Base-by-base conservation (phyloP, 805 yeast genomes). In the Candida krabiensis region DNA sequence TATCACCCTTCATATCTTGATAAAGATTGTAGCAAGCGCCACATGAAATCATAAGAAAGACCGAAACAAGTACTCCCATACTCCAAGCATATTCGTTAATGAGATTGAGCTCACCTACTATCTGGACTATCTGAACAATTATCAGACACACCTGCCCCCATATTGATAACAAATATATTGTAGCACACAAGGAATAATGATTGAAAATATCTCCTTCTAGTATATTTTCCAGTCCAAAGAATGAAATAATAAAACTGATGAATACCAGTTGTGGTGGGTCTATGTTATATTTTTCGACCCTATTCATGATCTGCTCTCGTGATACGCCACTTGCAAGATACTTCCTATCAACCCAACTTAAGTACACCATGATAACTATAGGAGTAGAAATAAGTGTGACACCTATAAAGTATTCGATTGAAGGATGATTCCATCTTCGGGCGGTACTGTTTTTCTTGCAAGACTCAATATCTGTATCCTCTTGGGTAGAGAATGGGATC, bases 61-160 rank as follows among this genome's bases (percentile, higher is more conserved):
- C 33, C 5, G 22, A 21, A 3, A 28, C 19, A 27, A 41, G 21
- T 13, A 33, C 29, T 8, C 30, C 26, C 31, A 47, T 30, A 6
- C 43, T 30, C 45, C 48, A 47, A 15, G 30, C 15, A 36, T 40
- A 42, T 14, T 38, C 43, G 28, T 33, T 27, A 5, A 35, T 12
- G n/a, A 40, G 19, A 17, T 37, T 36, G 40, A 41, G 29, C 18
- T 39, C 40, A 23, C 28, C 27, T 9, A 41, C 43, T 6, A 33
- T 32, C 2, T 39, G 30, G 16, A 41, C 38, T 11, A 41, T 24
- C 29, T 43, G 49, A 19, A 44, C 43, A 21, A 40, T 40, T 15
- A 48, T 36, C 40, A 48, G 14, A 8, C 47, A 44, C 9, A 41
- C 37, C 30, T 44, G 49, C 6, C 41, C 30, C 47, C 49, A 46